Evolutionary conservation across 225 moss, liverwort and hornwort genomes (phyloP).

Genomic region (Climacium dendroides): DNA sequence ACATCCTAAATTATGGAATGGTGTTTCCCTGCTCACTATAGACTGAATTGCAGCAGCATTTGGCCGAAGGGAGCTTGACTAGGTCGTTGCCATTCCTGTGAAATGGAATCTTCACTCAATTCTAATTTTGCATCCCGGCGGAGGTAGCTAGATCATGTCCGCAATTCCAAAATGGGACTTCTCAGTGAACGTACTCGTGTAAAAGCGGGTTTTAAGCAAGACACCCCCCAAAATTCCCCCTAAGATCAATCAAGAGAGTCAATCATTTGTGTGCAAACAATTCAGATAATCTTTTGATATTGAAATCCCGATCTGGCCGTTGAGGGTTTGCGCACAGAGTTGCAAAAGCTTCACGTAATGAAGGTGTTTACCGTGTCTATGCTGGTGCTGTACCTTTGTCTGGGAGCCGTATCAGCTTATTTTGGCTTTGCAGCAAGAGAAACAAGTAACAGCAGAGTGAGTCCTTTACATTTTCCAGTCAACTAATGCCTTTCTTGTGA

Average conservation of each 20-base stretch:
- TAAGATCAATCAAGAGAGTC: neutral
- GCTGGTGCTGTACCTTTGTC: slow-evolving; percentile 8
- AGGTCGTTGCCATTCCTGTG: neutral
- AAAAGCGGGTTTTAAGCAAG: neutral
- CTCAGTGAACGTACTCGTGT: neutral
- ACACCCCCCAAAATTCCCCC: neutral
- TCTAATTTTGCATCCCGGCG: neutral
- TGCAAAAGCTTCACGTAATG: neutral
- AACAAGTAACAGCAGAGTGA: slow-evolving; percentile 5
- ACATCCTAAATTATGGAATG: neutral
- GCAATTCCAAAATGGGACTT: neutral
- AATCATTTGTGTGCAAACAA: neutral
- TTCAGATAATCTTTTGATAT: neutral
- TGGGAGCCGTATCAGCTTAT: slow-evolving; percentile 12
- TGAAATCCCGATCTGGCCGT: neutral
- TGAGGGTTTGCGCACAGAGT: neutral
- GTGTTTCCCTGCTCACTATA: neutral
- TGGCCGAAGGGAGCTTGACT: neutral
- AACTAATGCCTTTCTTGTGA: neutral
- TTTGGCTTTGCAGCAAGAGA: slow-evolving; percentile 11
- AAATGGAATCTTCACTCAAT: neutral
- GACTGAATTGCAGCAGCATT: neutral
- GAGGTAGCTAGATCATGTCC: neutral
- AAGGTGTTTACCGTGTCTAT: slow-evolving; percentile 8
- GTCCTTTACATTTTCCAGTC: neutral